phyloP scores from a whole-genome alignment of 345 rosid species.

The thale cress (Arabidopsis thaliana) region TAIR10.1 NC_003075.7:8163001-8163500 shows the following conservation, averaged over 20 bases:
- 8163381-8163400: neutral
- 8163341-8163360: neutral
- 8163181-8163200: neutral
- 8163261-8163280: too few relatives aligned
- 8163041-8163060: neutral
- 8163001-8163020: conserved; percentile 20
- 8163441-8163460: neutral
- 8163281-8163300: neutral
- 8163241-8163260: neutral
- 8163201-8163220: neutral
- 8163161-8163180: neutral
- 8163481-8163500: neutral
- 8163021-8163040: neutral
- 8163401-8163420: neutral
- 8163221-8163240: neutral
- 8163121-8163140: neutral
- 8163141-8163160: conserved; percentile 8
- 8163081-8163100: neutral
- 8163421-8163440: neutral
- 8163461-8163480: neutral
- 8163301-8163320: neutral
- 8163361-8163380: neutral
- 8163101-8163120: neutral
- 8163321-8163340: too few relatives aligned
- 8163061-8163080: neutral